Evolutionary conservation across 306 rosid species (phyloP).

Genomic region (Alnus glutinosa): DNA sequence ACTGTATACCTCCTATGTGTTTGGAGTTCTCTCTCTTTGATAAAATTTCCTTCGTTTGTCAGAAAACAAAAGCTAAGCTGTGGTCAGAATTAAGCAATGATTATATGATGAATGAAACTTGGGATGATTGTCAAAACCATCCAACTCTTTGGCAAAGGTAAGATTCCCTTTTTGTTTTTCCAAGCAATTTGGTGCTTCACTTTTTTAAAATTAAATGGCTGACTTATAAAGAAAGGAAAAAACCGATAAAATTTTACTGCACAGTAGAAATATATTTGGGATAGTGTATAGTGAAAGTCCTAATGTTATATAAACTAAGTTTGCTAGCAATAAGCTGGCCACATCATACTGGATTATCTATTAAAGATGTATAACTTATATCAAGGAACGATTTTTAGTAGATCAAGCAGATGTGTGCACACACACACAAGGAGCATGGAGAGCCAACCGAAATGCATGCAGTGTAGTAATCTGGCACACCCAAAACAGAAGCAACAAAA

Average conservation of each 20-base stretch:
- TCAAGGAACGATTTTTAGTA: neutral
- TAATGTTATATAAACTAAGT: neutral
- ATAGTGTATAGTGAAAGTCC: neutral
- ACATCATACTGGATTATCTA: neutral
- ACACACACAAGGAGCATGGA: neutral
- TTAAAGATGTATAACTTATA: neutral
- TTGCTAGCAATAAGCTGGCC: neutral
- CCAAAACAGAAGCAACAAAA: neutral
- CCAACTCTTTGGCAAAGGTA: neutral
- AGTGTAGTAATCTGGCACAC: neutral
- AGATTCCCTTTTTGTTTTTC: neutral
- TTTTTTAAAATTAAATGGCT: neutral
- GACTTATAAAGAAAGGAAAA: neutral
- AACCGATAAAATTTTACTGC: neutral
- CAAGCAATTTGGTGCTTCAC: neutral
- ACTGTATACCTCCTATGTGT: neutral
- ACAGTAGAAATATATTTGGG: neutral
- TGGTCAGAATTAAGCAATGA: neutral
- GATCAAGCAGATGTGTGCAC: neutral
- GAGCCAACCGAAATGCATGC: neutral
- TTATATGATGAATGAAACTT: neutral
- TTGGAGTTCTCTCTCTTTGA: neutral
- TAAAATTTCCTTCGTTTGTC: neutral
- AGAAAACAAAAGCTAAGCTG: conserved; percentile 3
- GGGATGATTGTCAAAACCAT: neutral